Evolutionary conservation across 1,284 basidiomycete genomes (phyloP), one percentile per base, ranked within the genome.

Genomic region (Rhizoctonia solani): DNA sequence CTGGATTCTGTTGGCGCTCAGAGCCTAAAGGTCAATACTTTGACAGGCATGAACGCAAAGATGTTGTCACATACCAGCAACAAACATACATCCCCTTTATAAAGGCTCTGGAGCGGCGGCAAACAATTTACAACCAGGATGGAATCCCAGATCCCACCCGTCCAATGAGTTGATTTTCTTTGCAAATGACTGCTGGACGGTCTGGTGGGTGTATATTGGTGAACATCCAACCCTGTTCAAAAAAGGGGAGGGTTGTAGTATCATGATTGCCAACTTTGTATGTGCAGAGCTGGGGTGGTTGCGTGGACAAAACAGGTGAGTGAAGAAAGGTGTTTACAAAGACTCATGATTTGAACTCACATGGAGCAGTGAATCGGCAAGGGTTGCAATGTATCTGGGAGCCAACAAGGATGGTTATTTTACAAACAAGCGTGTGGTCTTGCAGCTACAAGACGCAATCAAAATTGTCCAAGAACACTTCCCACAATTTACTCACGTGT

Each of bases 191-290:
- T 71, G 71, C 0, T 41, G 72, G 1, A 75, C 74, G 27, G 71
- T 41, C 1, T 23, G 68, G 0, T 81, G 79, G 79, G 69, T 72
- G 6, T 71, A 77, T 42, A 42, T n/a, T 37, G 66, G 72, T 1
- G 71, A 70, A 27, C 72, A 70, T 21, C 69, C 76, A 0, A 73
- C 67, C 52, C 78, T 79, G 16, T 73, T 76, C 49, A 53, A 70
- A 19, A 81, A 81, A 69, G 78, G 78, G 0, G 76, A 79, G 37
- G 78, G 79, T 0, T 34, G 54, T 11, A 78, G 77, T 8, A 52
- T 79, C 14, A 83, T 82, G 81, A 74, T 81, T 9, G 74, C 78
- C 0, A 76, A 82, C 52, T 82, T 80, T 65, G 71, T 82, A 9
- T 82, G 80, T 0, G 74, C 78, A 1, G 78, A 82, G 44, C n/a